phyloP scores from a whole-genome alignment of 768 basidiomycete genomes.

The Tylopilus cervinicoccineus region DNA sequence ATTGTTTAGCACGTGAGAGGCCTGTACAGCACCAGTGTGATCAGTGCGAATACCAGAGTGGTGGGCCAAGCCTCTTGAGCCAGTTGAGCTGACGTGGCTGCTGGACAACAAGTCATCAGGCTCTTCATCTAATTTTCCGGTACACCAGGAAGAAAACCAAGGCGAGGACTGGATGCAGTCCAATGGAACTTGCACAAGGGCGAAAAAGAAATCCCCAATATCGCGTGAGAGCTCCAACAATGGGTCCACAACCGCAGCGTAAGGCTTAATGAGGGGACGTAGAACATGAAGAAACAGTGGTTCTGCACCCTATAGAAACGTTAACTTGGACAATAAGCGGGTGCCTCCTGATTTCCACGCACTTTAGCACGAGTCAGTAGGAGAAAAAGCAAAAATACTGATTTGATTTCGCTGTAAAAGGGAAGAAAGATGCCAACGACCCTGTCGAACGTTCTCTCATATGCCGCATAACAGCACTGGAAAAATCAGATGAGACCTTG shows the following conservation, averaged over 20 bases:
- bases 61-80: constrained; percentile 2
- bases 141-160: constrained; percentile 23
- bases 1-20: constrained; percentile 7
- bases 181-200: constrained; percentile 39
- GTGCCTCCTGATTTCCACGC: constrained; percentile 23
- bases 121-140: constrained; percentile 10
- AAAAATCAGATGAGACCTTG: constrained; percentile 13
- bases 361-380: constrained; percentile 74
- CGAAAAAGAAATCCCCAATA: constrained; percentile 58
- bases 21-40: constrained; percentile 1
- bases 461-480: constrained; percentile 64
- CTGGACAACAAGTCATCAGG: constrained; percentile 3
- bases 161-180: constrained; percentile 33
- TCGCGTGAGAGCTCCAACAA: constrained; percentile 56
- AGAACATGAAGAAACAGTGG: constrained; percentile 79
- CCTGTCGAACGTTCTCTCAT: constrained; percentile 64
- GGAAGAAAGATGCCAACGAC: constrained; percentile 70
- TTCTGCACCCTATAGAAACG: constrained; percentile 65
- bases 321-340: constrained; percentile 7
- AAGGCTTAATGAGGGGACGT: constrained; percentile 75
- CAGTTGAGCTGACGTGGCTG: neutral
- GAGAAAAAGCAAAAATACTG: constrained; percentile 66
- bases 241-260: constrained; percentile 61
- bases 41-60: constrained; percentile 12
- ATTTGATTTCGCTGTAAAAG: constrained; percentile 83